Evolutionary conservation across 2,329 filamentous ascomycete genomes (phyloP), one percentile per base, ranked within the genome.

Genomic region (Domatiomyces globalis): DNA sequence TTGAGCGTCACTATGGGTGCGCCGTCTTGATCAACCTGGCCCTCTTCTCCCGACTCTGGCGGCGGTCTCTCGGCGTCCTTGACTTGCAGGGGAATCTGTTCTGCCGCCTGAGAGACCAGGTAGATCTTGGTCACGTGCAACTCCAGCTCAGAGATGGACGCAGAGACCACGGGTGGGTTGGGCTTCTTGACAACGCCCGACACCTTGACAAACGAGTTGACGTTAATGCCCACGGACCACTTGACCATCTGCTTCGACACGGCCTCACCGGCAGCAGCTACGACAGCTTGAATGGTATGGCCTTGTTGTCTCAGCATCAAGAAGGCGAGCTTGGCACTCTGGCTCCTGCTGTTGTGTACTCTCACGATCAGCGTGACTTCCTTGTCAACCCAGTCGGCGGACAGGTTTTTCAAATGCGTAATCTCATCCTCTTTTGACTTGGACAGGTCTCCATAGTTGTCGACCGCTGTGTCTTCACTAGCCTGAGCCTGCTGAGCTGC

Each of bases 221-320:
- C 75, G 63, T 80, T 84, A 59, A 95, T 71, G 44, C 73, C 77
- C 46, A 79, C 80, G 48, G 84, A 81, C 80, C 85, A 96, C 72
- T 96, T 96, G 65, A 95, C 86, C 90, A 96, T 96, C 69, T 86
- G 87, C 66, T 82, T 83, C 56, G 80, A 85, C 39, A 88, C 78
- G 48, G 71, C 77, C 65, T 59, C 58, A 15, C 59, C 70, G 36
- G 75, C 80, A 62, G 87, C 79, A 65, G 74, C 69, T 62, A 78
- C 79, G 47, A 95, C 83, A 49, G 84, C 87, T 72, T 95, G 89
- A 42, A 95, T 83, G 22, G 82, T 84, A 74, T 84, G 83, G 63
- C 81, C 77, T 66, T 85, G 81, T 67, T 87, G 78, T 57, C 87
- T 79, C 61, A 96, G 76, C 71, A 92, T 87, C 62, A 95, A 71